A percentile compares a stretch with the other conserved stretches of the same genome.
These are phyloP conservation scores for Gentiana macrophylla DNA, from an alignment of 257 asterid genomes.

Conservation along the genomic window DNA sequence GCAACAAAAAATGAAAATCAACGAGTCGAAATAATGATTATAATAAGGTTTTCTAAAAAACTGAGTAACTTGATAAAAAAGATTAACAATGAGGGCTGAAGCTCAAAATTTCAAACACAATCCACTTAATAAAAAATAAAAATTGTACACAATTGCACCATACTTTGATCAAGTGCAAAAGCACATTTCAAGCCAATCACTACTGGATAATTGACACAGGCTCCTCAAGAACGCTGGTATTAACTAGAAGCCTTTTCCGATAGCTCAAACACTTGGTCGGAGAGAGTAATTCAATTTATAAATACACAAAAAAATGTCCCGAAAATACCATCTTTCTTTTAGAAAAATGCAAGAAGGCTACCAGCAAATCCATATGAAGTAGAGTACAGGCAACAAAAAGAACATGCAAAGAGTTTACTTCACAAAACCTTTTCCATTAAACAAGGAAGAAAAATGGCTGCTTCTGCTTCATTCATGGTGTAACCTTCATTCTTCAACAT, in stretches of 20 bases:
- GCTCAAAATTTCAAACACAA: not conserved
- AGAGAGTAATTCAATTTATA: not conserved
- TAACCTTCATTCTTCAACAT: slow-evolving; percentile 80
- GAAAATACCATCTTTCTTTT: not conserved
- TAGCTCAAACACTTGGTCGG: not conserved
- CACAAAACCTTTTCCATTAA: slow-evolving; percentile 74
- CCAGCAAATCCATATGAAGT: not conserved
- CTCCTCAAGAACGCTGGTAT: not conserved
- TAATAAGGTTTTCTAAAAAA: not conserved
- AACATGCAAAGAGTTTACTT: slow-evolving; percentile 6
- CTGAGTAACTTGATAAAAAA: not conserved
- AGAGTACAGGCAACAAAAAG: not conserved
- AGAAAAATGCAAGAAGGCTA: not conserved
- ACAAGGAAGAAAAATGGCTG: slow-evolving; percentile 92
- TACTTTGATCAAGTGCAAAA: no score
- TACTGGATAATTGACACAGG: not conserved
- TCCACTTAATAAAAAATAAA: not conserved
- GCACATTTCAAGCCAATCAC: no score
- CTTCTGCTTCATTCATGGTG: slow-evolving; percentile 89
- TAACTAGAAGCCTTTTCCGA: no score
- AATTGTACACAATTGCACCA: no score
- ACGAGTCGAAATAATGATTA: not conserved
- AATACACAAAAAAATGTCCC: not conserved
- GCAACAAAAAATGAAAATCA: slow-evolving; percentile 19
- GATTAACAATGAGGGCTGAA: not conserved